Evolutionary conservation across 2,329 filamentous ascomycete species (phyloP).

Genomic region (Sclerotinia subarctica): DNA sequence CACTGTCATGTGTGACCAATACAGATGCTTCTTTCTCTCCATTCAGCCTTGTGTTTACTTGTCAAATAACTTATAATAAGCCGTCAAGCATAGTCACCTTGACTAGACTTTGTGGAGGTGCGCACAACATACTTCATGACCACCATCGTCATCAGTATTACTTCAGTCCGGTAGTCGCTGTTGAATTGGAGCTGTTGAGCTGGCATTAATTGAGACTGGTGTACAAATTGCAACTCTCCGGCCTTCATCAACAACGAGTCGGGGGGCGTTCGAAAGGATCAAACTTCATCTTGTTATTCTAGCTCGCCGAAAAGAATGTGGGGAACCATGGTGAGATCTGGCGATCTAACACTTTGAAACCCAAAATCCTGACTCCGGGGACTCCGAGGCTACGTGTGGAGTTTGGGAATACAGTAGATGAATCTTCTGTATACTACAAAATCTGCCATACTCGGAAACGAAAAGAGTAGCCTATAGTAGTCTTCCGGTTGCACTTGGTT

Average conservation of each 20-base stretch:
- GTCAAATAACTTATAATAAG: not conserved
- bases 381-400: not conserved
- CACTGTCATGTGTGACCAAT: not conserved
- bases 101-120: slow-evolving; percentile 1
- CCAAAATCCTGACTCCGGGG: not conserved
- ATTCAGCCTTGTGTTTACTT: slow-evolving; percentile 9
- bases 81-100: slow-evolving; percentile 7
- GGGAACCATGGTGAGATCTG: not conserved
- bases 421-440: not conserved
- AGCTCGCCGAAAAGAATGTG: not conserved
- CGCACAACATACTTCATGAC: not conserved
- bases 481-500: not conserved
- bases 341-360: not conserved
- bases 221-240: not conserved
- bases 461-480: not conserved
- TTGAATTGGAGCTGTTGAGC: not conserved
- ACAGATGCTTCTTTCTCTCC: not conserved
- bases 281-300: not conserved
- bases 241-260: not conserved
- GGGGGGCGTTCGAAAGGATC: not conserved
- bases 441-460: not conserved
- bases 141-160: slow-evolving; percentile 6
- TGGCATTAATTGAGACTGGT: not conserved
- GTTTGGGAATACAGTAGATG: not conserved
- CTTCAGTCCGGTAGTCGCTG: slow-evolving; percentile 4